Percentiles rank a stretch among this genome's conserved stretches.
phyloP scores from a whole-genome alignment of 352 stramenopile species.

The Aphanomyces cochlioides region DNA sequence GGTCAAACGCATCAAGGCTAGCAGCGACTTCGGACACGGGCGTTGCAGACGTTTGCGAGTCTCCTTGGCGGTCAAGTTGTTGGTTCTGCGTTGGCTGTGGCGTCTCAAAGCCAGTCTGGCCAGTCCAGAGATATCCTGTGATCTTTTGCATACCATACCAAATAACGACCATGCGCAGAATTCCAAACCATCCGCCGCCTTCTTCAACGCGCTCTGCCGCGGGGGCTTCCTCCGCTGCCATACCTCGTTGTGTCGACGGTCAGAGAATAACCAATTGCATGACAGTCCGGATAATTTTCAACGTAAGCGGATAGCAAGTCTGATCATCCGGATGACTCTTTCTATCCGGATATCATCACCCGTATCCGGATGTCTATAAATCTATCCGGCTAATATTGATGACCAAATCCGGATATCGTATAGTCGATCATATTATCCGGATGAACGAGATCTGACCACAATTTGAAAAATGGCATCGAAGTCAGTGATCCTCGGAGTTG shows the following conservation, averaged over 20 bases:
- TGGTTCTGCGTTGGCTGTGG: conserved; percentile 26
- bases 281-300: too few species aligned
- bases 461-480: conserved; percentile 1
- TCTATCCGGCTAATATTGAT: background rate
- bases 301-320: background rate
- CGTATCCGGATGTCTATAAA: background rate
- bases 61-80: conserved; percentile 3
- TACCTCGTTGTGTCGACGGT: too few species aligned
- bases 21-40: background rate
- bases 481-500: background rate
- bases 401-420: background rate
- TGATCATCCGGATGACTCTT: background rate
- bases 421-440: background rate
- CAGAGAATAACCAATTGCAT: too few species aligned
- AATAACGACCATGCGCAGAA: conserved; percentile 65
- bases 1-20: background rate
- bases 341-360: background rate
- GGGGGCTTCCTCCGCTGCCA: background rate
- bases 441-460: background rate
- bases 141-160: conserved; percentile 76
- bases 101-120: conserved; percentile 15
- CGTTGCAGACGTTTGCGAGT: conserved; percentile 8
- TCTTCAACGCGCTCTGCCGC: background rate
- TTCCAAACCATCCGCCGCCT: conserved; percentile 33
- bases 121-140: conserved; percentile 41